Conservation (phyloP, 495 filamentous ascomycete species). For the Aspergillus nidulans region DNA sequence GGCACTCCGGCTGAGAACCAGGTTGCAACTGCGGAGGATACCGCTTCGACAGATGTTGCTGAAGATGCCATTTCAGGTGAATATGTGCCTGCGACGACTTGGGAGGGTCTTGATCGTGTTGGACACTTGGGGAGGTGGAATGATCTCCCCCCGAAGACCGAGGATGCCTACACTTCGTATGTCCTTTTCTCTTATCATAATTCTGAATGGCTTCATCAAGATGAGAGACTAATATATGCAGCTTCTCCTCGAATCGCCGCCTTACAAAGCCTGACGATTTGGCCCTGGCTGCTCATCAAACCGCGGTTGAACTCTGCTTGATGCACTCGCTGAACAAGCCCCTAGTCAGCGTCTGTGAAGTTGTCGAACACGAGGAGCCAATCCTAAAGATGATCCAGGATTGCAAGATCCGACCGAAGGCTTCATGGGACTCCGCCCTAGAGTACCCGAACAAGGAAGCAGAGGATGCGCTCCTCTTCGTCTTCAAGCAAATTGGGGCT, state of each 20-base stretch:
- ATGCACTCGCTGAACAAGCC: conserved; percentile 35
- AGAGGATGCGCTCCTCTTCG: conserved; percentile 30
- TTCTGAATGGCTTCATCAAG: neutral
- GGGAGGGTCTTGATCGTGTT: conserved; percentile 54
- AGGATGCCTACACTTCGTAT: conserved; percentile 27
- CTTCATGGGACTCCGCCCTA: conserved; percentile 26
- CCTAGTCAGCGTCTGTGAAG: conserved; percentile 24
- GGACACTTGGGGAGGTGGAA: conserved; percentile 50
- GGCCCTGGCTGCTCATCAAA: conserved; percentile 32
- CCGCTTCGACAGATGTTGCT: neutral
- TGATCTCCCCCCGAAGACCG: conserved; percentile 18
- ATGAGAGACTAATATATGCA: conserved; percentile 5
- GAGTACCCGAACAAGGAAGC: conserved; percentile 28
- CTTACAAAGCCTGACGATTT: conserved; percentile 20
- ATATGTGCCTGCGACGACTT: conserved; percentile 56
- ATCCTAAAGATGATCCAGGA: conserved; percentile 25
- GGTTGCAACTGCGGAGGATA: neutral
- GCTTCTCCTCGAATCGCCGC: conserved; percentile 20
- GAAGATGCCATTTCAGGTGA: conserved; percentile 5
- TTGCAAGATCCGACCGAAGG: conserved; percentile 25
- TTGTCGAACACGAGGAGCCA: conserved; percentile 26
- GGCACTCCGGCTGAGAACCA: neutral
- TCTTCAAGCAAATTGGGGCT: conserved; percentile 38
- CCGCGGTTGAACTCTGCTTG: conserved; percentile 45
- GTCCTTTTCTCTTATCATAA: conserved; percentile 8